Evolutionary conservation across 805 yeast species (phyloP).

Genomic region (Pichia cabralensis): DNA sequence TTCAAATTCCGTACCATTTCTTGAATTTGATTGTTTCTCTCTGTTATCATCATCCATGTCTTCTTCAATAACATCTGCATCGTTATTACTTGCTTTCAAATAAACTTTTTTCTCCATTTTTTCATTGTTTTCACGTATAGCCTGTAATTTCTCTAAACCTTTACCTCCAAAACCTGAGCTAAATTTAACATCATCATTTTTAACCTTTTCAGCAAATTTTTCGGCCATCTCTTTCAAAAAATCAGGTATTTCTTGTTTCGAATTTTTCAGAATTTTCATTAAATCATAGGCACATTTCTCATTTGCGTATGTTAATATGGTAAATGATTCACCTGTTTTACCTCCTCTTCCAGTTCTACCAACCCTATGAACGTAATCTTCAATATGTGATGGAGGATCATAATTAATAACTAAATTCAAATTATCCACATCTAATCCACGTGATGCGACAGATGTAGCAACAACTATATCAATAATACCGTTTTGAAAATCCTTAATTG

Average conservation of each 20-base stretch:
- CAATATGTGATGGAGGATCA: conserved; percentile 79
- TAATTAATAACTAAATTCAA: conserved; percentile 72
- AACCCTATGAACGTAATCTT: conserved; percentile 92
- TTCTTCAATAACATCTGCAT: conserved; percentile 6
- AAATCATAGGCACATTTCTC: conserved; percentile 59
- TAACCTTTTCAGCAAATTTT: conserved; percentile 49
- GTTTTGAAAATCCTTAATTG: conserved; percentile 57
- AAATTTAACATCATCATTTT: conserved; percentile 51
- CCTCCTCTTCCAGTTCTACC: conserved; percentile 97
- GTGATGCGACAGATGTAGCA: conserved; percentile 90
- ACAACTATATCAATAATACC: conserved; percentile 58
- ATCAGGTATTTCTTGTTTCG: conserved; percentile 41
- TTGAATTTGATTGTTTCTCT: conserved; percentile 20
- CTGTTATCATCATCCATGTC: conserved; percentile 16
- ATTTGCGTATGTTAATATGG: conserved; percentile 57
- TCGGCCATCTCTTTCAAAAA: conserved; percentile 41
- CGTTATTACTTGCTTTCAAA: conserved; percentile 30
- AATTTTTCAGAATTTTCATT: conserved; percentile 53
- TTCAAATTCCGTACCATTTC: no score
- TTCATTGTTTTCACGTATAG: conserved; percentile 41
- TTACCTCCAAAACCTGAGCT: conserved; percentile 88
- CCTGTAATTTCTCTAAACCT: conserved; percentile 73
- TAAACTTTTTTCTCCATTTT: conserved; percentile 40
- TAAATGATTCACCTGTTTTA: conserved; percentile 55
- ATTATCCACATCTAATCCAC: conserved; percentile 90